Base-by-base conservation (phyloP, 352 stramenopile species). In the Globisporangium solare region DNA sequence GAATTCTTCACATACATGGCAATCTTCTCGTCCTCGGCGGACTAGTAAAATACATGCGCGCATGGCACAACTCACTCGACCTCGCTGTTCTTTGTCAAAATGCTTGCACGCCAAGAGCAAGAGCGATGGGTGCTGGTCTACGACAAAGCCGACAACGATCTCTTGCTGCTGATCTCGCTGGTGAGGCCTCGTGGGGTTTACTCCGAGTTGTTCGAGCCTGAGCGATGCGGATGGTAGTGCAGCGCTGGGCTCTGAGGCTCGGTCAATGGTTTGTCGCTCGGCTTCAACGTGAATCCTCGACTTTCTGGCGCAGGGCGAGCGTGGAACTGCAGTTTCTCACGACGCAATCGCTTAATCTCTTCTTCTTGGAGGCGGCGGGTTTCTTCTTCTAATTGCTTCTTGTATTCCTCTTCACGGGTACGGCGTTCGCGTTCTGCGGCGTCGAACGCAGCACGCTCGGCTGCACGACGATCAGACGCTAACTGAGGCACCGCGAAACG, bases 241-340 rank as follows among this genome's bases (percentile, higher is more conserved):
- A 57, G 42, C 52, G 71, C 55, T 11, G 79, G 77, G 41, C 75
- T 89, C 48, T 82, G 71, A 1, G 77, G 79, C 32, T 89, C 70
- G 3, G 79, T 88, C 51, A 88, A 51, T 6, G 76, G 60, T 45
- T 68, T 70, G 43, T 43, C 66, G 32, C 74, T 72, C 3, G 67
- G 61, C 56, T 87, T 87, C 42, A 83, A 39, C 27, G 70, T 67
- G 48, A 86, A 89, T 35, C 58, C 40, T 60, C 74, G 84, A 47
- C 52, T 21, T 8, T 73, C 68, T 31, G 78, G 79, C 48, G 76
- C 75, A 6, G 82, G 82, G 2, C 77, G 82, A 0, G 82, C 82
- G 42, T 87, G 79, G 60, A 92, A 92, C 64, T 74, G 73, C 57
- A 92, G 76, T 24, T 89, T 70, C 53, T 88, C 76, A n/a, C 71